Base-by-base conservation (phyloP, 345 rosid species). In the Pseudoturritis turrita region DNA sequence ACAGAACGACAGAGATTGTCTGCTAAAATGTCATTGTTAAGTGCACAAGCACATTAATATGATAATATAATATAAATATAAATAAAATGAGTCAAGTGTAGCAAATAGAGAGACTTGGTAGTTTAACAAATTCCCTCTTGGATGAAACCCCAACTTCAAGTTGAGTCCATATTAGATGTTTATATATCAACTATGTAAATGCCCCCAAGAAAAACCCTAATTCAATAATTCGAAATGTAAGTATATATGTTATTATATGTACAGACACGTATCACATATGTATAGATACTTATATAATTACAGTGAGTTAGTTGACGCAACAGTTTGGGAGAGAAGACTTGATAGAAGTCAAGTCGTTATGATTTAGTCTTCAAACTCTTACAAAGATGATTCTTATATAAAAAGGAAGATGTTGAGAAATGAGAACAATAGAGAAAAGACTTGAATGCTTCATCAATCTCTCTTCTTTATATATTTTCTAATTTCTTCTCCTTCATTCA, bases 361-460 rank as follows among this genome's bases (percentile, higher is more conserved):
- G 44, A 18, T 41, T 51, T 68, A 54, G 6, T 19, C 18, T 1
- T 45, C 39, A 18, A 74, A 65, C 26, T 35, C 35, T 25, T 14
- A 50, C 59, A 17, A 11, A 39, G 23, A 57, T 6, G 41, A 28
- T 9, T 40, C 33, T 40, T 61, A 26, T 46, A 26, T 40, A 26
- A 18, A 21, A 39, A 74, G 63, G 57, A 74, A 74, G 78, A 51
- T 51, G 68, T 53, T 65, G 25, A 60, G 78, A 68, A 75, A 52
- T 43, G 22, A 53, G 35, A 44, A 43, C 28, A 25, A 6, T 1
- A 51, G 39, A 74, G 10, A 39, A 47, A 56, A 22, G 51, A 39
- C n/a, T 56, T 21, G 0, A 25, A 41, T 33, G 40, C 58, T 68
- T 68, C 39, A 59, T 50, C 36, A 19, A 33, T 40, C 45, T 53